Evolutionary conservation across 768 basidiomycete genomes (phyloP).

Genomic region (Rhodosporidiobolus sp.): DNA sequence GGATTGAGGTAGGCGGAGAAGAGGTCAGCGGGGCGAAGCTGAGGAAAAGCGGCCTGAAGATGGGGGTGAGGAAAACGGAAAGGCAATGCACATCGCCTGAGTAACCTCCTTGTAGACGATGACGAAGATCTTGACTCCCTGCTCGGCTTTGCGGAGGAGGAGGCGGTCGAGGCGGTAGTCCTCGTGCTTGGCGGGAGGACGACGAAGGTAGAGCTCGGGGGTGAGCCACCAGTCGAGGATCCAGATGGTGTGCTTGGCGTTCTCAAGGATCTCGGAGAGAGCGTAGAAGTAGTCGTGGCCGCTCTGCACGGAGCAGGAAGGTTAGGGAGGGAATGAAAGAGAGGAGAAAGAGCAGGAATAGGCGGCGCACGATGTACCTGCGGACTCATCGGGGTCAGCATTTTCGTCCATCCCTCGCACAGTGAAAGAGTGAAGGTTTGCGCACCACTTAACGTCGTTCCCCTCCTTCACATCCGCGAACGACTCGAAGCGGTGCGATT

Average conservation of each 20-base stretch:
- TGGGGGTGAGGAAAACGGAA: not conserved
- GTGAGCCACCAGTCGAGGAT: conserved; percentile 88
- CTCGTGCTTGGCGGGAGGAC: conserved; percentile 77
- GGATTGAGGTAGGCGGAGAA: not conserved
- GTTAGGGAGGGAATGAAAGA: not conserved
- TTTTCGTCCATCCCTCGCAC: not conserved
- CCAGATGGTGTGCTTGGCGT: conserved; percentile 71
- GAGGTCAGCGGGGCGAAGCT: too few relatives aligned
- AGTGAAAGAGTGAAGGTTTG: conserved; percentile 24
- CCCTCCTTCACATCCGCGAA: conserved; percentile 70
- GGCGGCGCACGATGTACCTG: conserved; percentile 14
- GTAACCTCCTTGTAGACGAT: conserved; percentile 94
- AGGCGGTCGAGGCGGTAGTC: conserved; percentile 87
- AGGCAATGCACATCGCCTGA: conserved; percentile 67
- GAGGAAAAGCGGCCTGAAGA: not conserved
- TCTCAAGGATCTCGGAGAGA: conserved; percentile 61
- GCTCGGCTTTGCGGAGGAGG: conserved; percentile 78
- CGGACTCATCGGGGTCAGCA: not conserved
- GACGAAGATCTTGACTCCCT: conserved; percentile 88
- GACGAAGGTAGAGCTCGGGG: conserved; percentile 88
- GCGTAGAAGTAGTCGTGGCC: conserved; percentile 98
- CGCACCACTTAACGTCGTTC: conserved; percentile 78
- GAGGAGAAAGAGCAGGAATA: too few relatives aligned
- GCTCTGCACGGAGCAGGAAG: conserved; percentile 49
- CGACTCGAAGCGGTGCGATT: conserved; percentile 74